Conservation (phyloP, 768 basidiomycete genomes). For the Melanogaster broomeanus region DNA sequence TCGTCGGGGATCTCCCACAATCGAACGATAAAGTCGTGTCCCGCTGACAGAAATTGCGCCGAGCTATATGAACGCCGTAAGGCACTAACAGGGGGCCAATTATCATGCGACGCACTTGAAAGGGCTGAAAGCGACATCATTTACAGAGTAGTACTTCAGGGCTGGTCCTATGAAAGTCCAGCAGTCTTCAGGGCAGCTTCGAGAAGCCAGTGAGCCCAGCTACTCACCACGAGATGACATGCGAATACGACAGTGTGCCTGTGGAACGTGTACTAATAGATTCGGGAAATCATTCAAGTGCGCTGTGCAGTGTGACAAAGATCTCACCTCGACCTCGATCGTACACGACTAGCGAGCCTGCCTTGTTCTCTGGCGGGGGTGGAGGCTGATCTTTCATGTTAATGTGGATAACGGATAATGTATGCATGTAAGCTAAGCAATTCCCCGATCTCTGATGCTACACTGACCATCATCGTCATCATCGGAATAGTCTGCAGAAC, state of each 20-base stretch:
- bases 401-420: not conserved
- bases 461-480: slow-evolving; percentile 23
- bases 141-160: slow-evolving; percentile 53
- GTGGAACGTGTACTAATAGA: slow-evolving; percentile 16
- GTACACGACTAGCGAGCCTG: slow-evolving; percentile 49
- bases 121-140: slow-evolving; percentile 58
- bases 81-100: not conserved
- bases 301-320: not conserved
- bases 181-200: not conserved
- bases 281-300: slow-evolving; percentile 2
- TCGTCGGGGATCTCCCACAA: slow-evolving; percentile 41
- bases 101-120: slow-evolving; percentile 35
- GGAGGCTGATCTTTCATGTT: slow-evolving; percentile 19
- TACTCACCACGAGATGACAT: slow-evolving; percentile 19
- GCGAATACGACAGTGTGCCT: slow-evolving; percentile 20
- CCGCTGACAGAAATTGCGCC: slow-evolving; percentile 46
- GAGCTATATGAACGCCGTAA: slow-evolving; percentile 30
- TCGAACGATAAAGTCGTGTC: slow-evolving; percentile 44
- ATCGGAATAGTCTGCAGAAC: slow-evolving; percentile 36
- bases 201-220: not conserved
- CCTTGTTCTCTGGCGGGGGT: slow-evolving; percentile 46
- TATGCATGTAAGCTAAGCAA: not conserved
- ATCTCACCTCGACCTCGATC: slow-evolving; percentile 29
- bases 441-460: slow-evolving; percentile 22
- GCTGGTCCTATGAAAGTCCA: slow-evolving; percentile 11